Conservation (phyloP, 2,329 filamentous ascomycete species). For the Pyricularia pennisetigena region DNA sequence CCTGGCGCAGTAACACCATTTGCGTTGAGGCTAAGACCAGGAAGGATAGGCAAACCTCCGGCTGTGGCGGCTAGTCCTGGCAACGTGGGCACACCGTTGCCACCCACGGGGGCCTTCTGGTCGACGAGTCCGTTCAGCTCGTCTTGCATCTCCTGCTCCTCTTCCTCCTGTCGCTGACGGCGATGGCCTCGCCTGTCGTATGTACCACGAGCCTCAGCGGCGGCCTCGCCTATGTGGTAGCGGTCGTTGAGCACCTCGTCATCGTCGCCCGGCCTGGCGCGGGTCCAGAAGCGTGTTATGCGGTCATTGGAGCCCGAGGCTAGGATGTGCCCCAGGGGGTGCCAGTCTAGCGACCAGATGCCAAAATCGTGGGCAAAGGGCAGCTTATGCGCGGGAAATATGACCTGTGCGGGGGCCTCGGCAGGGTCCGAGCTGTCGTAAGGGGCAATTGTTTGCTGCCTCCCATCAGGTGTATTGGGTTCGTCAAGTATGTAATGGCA, state of each 20-base stretch:
- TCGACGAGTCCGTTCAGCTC: slow-evolving; percentile 89
- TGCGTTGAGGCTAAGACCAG: slow-evolving; percentile 42
- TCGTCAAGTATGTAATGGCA: slow-evolving; percentile 95
- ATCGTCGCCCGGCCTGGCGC: slow-evolving; percentile 78
- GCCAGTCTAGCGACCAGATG: slow-evolving; percentile 98
- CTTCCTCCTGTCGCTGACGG: slow-evolving; percentile 76
- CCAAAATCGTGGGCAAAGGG: slow-evolving; percentile 87
- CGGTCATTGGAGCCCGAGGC: slow-evolving; percentile 94
- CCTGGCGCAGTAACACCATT: slow-evolving; percentile 13
- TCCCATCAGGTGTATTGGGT: slow-evolving; percentile 72
- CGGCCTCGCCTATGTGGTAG: slow-evolving; percentile 90
- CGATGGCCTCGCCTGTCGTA: slow-evolving; percentile 75
- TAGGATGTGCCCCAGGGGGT: slow-evolving; percentile 89
- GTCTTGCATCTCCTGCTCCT: slow-evolving; percentile 88
- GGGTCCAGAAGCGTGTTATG: slow-evolving; percentile 94
- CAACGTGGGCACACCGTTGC: background rate
- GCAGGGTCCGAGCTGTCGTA: slow-evolving; percentile 77
- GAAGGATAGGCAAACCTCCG: slow-evolving; percentile 45
- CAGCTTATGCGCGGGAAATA: slow-evolving; percentile 81
- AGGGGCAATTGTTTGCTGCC: slow-evolving; percentile 62
- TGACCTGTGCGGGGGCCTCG: slow-evolving; percentile 76
- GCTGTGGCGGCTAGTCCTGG: slow-evolving; percentile 18
- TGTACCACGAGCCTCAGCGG: slow-evolving; percentile 89
- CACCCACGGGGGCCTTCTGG: slow-evolving; percentile 46
- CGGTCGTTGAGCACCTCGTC: slow-evolving; percentile 78